Base-by-base conservation (phyloP, 768 basidiomycete species). In the Kwoniella dendrophila region DNA sequence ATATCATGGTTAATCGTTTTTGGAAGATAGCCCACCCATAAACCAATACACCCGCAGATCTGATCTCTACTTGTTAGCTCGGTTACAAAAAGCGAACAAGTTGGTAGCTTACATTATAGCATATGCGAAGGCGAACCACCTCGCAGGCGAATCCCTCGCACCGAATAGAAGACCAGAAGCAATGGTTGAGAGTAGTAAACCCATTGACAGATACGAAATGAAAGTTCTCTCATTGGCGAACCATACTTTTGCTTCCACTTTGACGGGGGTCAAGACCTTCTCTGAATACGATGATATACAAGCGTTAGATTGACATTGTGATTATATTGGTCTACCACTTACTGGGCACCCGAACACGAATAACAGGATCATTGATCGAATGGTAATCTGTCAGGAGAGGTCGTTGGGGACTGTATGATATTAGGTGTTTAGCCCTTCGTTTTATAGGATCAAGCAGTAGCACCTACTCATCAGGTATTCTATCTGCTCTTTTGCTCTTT, bases 241-340 rank as follows among this genome's bases (percentile, higher is more conserved):
- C 93, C 94, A 97, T 49, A 97, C 93, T 73, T 97, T 97, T 22
- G 86, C 87, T 76, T 97, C 93, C 18, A 97, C 92, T 66, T 87
- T 89, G 70, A 97, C 82, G 0, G 76, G 74, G 3, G 75, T 79
- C 2, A 59, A 54, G 7, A 74, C 63, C 54, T 78, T 78, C 38
- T 77, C 75, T 77, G 56, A 26, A 51, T 8, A 44, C 44, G 29
- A n/a, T 10, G 4, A 38, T 16, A 43, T 36, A 16, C 34, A 16
- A 8, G 34, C 34, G 7, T 7, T 36, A 8, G 16, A 36, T 38
- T 38, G 36, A 38, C 36, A 38, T 38, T 18, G 36, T 66, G 34
- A 56, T 54, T 27, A 22, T 32, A 24, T 51, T 41, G 48, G 8
- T 49, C 14, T 36, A 34, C 20, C 14, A 68, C 72, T 32, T 48